Conservation (phyloP, 2,329 filamentous ascomycete species). For the Fusarium verticillioides region DNA sequence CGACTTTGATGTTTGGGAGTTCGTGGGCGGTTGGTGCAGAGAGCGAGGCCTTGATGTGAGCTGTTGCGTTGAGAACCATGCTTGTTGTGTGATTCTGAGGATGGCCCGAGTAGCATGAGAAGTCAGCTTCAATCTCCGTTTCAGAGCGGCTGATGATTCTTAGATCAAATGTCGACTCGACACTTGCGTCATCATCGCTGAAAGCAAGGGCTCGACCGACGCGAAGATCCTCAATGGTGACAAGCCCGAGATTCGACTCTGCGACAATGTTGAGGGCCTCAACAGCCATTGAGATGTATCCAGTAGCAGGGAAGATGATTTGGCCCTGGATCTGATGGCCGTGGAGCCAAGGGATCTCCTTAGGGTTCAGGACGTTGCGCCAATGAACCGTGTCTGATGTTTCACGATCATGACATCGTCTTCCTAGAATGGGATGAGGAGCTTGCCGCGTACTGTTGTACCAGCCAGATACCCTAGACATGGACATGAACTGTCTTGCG, state of each 20-base stretch:
- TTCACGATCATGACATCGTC: not conserved
- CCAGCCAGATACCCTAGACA: not conserved
- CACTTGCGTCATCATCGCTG: not conserved
- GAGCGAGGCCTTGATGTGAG: rapidly evolving
- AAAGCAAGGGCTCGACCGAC: rapidly evolving
- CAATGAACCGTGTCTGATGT: not conserved
- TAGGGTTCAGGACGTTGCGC: not conserved
- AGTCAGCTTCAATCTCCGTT: rapidly evolving
- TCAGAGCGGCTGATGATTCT: not conserved
- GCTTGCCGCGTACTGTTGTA: not conserved
- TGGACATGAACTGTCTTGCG: not conserved
- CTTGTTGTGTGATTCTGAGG: not conserved
- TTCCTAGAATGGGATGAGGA: not conserved
- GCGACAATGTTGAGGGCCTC: rapidly evolving
- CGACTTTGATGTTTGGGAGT: not conserved
- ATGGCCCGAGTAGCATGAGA: not conserved
- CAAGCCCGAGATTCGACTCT: rapidly evolving
- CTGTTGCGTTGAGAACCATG: not conserved
- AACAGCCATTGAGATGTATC: not conserved
- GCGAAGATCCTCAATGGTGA: rapidly evolving
- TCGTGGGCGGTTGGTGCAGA: rapidly evolving
- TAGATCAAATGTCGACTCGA: not conserved
- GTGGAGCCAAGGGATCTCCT: not conserved
- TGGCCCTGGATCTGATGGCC: not conserved
- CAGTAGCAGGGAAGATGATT: not conserved